Evolutionary conservation across 1,139 yeast species (phyloP), one percentile per base, ranked within the genome.

Genomic region (Protomyces inundatus): DNA sequence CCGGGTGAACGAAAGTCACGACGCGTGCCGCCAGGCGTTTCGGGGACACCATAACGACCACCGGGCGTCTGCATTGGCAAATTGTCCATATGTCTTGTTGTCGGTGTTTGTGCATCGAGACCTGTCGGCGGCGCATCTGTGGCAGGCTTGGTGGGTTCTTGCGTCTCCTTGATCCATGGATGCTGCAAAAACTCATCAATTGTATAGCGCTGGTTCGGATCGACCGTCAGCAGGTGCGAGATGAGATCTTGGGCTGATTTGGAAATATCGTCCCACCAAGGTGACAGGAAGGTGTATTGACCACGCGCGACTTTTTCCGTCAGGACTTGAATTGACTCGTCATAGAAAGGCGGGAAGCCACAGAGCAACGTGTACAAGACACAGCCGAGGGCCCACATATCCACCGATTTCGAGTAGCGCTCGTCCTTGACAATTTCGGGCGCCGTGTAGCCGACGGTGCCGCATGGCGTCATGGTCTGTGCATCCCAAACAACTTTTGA

Each of bases 241-340:
- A 91, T 96, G 75, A 95, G 85, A 70, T 82, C 79, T 74, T 90
- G 90, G 6, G 96, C 98, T 30, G 87, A 89, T 50, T 71, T 73
- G 66, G 89, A 82, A 52, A 91, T 87, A 70, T 91, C 97, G 74
- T 91, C 97, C 98, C 98, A 91, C 98, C 98, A 91, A 0, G 98
- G 98, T 65, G 84, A 79, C 66, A 91, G 77, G 73, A 90, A 91
- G 14, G 88, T 86, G 73, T 81, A 91, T 70, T 89, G 88, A 35
- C 97, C 97, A 63, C 80, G 80, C 10, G 95, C 84, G 53, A 91
- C 95, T 73, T 90, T 90, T 70, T 82, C 84, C 0, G 97, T 88
- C 68, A 91, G 77, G n/a, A 82, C 81, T 68, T 87, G 89, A 67
- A 88, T 86, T 70, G 86, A 84, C 69, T 90, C 97, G 74, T 91